Evolutionary conservation across 1,139 yeast genomes (phyloP).

Genomic region (Zygosaccharomyces pseudobailii): DNA sequence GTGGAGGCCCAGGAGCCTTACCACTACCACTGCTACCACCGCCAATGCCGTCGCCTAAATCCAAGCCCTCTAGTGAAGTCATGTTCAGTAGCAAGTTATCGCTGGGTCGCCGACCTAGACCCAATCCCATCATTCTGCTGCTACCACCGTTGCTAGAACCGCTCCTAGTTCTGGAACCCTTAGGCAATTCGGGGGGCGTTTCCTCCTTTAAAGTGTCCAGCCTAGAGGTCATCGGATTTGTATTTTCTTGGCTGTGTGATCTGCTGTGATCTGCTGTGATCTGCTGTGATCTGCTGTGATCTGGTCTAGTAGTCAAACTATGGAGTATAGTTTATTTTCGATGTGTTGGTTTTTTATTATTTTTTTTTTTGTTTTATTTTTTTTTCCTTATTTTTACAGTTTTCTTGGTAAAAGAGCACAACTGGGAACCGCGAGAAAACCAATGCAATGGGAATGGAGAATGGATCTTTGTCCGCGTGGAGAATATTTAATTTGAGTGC

Average conservation of each 20-base stretch:
- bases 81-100: conserved; percentile 28
- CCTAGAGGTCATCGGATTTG: conserved; percentile 4
- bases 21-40: neutral
- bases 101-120: conserved; percentile 33
- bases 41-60: neutral
- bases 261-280: neutral
- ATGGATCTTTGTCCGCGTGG: neutral
- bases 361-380: neutral
- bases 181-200: conserved; percentile 1
- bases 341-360: neutral
- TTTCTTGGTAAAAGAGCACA: neutral
- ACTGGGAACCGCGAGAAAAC: neutral
- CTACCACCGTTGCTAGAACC: conserved; percentile 11
- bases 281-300: neutral
- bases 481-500: neutral
- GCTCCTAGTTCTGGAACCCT: neutral
- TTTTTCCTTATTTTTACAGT: neutral
- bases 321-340: neutral
- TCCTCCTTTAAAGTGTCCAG: conserved; percentile 12
- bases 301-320: neutral
- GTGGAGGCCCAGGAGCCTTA: conserved; percentile 13
- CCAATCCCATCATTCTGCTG: conserved; percentile 25
- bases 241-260: neutral
- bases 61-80: conserved; percentile 10
- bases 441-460: neutral